These are phyloP conservation scores for Amanita subjunquillea DNA, from an alignment of 768 basidiomycete genomes.

Conservation along the genomic window DNA sequence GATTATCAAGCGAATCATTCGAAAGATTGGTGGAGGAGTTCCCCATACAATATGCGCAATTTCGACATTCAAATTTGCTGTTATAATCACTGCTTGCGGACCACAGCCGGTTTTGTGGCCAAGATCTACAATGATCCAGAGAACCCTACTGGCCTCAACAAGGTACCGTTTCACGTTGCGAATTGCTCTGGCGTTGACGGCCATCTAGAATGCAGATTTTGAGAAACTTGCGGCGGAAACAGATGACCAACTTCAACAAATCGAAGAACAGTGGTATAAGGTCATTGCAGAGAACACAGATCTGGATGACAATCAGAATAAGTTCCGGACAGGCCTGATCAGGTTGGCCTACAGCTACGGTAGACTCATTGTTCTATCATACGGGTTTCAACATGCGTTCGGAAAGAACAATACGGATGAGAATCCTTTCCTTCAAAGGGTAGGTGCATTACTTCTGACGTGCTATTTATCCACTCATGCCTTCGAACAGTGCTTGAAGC, in stretches of 20 bases:
- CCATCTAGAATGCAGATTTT: conserved; percentile 47
- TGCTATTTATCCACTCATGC: conserved; percentile 1
- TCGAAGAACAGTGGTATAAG: conserved; percentile 48
- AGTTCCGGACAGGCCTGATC: conserved; percentile 52
- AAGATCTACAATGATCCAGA: conserved; percentile 65
- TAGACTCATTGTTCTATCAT: conserved; percentile 59
- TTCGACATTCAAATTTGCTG: conserved; percentile 77
- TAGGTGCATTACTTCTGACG: conserved; percentile 22
- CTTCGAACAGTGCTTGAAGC: conserved; percentile 48
- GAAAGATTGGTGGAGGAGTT: conserved; percentile 60
- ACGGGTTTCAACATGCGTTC: conserved; percentile 69
- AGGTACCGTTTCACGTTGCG: conserved; percentile 27
- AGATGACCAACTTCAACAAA: conserved; percentile 55
- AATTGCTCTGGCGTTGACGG: background rate
- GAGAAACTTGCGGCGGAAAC: conserved; percentile 53
- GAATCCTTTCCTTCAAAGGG: conserved; percentile 55
- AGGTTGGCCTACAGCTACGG: conserved; percentile 58
- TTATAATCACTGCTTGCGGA: conserved; percentile 65
- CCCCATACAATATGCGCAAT: conserved; percentile 54
- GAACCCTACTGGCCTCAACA: conserved; percentile 70
- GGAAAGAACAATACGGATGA: conserved; percentile 52
- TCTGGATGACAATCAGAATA: conserved; percentile 40
- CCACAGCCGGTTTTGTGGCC: conserved; percentile 48
- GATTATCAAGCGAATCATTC: conserved; percentile 72
- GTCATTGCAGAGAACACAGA: conserved; percentile 39